Evolutionary conservation across 73 alveolate species (phyloP).

Genomic region (Blepharisma stoltei): DNA sequence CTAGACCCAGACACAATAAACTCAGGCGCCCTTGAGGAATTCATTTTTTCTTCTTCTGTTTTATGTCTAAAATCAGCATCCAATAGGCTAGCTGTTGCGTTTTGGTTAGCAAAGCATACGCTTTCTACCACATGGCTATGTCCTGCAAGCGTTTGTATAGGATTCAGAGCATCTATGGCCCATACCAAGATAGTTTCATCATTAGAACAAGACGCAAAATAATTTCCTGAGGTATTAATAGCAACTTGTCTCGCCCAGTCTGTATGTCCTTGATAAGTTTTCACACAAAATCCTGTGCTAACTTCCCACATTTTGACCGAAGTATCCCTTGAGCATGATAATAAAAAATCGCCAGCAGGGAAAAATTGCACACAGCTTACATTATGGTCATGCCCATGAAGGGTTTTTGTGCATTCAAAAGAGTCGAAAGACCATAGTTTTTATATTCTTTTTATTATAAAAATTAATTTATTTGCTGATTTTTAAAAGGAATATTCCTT

Average conservation of each 20-base stretch:
- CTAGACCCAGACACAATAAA: conserved; percentile 79
- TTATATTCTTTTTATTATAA: no score
- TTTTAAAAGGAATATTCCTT: no score
- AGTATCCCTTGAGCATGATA: conserved; percentile 85
- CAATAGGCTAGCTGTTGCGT: conserved; percentile 15
- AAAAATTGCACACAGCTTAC: conserved; percentile 74
- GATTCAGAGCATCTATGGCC: conserved; percentile 56
- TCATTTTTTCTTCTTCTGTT: conserved; percentile 40
- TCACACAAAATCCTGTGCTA: conserved; percentile 77
- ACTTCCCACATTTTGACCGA: conserved; percentile 91
- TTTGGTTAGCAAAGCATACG: conserved; percentile 50
- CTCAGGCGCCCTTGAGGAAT: conserved; percentile 45
- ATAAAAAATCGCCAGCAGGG: conserved; percentile 76
- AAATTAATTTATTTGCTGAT: no score
- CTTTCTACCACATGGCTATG: conserved; percentile 73
- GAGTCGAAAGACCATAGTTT: conserved; percentile 85
- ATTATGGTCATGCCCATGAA: conserved; percentile 93
- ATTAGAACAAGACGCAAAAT: conserved; percentile 74
- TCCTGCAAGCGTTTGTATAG: conserved; percentile 53
- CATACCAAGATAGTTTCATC: conserved; percentile 82
- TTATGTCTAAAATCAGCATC: conserved; percentile 37
- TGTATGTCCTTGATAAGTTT: conserved; percentile 77
- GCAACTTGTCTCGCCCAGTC: conserved; percentile 88
- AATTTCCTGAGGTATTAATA: conserved; percentile 59
- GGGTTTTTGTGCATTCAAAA: conserved; percentile 69